phyloP scores from a whole-genome alignment of 257 asterid genomes.

The Lavandula angustifolia region DNA sequence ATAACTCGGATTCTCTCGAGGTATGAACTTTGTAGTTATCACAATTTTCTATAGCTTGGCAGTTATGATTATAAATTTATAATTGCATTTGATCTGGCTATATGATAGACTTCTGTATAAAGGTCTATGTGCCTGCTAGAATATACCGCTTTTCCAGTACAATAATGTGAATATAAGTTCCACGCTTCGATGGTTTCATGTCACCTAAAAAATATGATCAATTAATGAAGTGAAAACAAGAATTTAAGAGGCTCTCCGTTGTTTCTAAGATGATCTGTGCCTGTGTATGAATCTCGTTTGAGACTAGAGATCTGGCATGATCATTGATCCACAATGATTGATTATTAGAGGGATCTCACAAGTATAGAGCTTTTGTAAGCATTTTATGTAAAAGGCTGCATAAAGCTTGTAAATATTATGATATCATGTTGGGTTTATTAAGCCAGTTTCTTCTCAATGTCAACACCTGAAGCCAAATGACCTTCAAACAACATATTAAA shows the following conservation, averaged over 20 bases:
- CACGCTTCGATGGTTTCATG: background rate
- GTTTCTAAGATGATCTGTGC: conserved; percentile 1
- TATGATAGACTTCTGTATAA: conserved; percentile 11
- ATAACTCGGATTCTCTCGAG: conserved; percentile 93
- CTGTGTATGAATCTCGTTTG: background rate
- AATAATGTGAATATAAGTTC: conserved; percentile 5
- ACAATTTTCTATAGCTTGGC: conserved; percentile 8
- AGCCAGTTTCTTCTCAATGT: background rate
- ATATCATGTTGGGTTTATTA: background rate
- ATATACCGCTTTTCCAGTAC: background rate
- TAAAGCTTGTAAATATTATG: background rate
- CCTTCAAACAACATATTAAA: background rate
- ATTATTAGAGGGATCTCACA: background rate
- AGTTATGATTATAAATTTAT: background rate
- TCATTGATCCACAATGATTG: background rate
- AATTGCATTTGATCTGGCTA: conserved; percentile 22
- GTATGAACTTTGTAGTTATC: conserved; percentile 38
- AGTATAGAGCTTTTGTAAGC: background rate
- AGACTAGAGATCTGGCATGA: background rate
- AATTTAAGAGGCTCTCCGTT: background rate
- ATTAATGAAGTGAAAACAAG: background rate
- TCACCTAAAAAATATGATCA: background rate
- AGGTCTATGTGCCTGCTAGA: conserved; percentile 9
- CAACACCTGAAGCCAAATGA: background rate
- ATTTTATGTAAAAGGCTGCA: conserved; percentile 1